These are phyloP conservation scores for Podospora pseudoanserina DNA, from an alignment of 495 filamentous ascomycete species.

Conservation along the genomic window DNA sequence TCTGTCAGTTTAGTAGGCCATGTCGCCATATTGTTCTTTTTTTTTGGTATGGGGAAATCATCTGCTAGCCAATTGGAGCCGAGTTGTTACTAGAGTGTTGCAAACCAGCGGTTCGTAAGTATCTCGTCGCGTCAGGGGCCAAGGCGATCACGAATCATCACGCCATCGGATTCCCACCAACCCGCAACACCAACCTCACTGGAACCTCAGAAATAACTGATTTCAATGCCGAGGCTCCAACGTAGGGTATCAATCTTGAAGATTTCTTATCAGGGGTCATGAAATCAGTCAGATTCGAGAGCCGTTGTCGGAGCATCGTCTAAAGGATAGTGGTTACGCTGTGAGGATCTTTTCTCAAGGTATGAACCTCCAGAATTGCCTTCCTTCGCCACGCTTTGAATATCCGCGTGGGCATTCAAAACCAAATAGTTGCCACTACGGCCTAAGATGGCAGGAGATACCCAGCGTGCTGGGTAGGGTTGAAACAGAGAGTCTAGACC, in stretches of 20 bases:
- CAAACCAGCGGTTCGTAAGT: slow-evolving; percentile 1
- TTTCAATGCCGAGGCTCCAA: background rate
- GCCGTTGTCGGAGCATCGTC: background rate
- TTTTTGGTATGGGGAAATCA: background rate
- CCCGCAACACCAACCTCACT: background rate
- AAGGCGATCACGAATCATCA: slow-evolving; percentile 27
- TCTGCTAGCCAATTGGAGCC: background rate
- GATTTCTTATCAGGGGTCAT: background rate
- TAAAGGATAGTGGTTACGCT: background rate
- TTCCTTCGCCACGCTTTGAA: background rate
- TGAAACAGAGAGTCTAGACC: background rate
- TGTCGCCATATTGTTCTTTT: background rate
- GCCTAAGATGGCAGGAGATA: background rate
- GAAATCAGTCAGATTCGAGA: background rate
- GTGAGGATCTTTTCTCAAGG: background rate
- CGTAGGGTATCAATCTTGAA: background rate
- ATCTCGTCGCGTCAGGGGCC: slow-evolving; percentile 17
- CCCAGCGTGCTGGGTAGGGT: background rate
- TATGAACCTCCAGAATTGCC: background rate
- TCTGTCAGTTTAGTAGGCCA: slow-evolving; percentile 4
- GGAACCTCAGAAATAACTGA: background rate
- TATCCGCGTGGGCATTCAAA: background rate
- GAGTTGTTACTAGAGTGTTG: background rate
- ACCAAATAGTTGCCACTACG: background rate
- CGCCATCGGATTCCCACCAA: slow-evolving; percentile 16